A percentile compares a stretch with the other conserved stretches of the same genome.
These are phyloP conservation scores for Cochlearia excelsa DNA, from an alignment of 345 rosid genomes.

Conservation along the genomic window DNA sequence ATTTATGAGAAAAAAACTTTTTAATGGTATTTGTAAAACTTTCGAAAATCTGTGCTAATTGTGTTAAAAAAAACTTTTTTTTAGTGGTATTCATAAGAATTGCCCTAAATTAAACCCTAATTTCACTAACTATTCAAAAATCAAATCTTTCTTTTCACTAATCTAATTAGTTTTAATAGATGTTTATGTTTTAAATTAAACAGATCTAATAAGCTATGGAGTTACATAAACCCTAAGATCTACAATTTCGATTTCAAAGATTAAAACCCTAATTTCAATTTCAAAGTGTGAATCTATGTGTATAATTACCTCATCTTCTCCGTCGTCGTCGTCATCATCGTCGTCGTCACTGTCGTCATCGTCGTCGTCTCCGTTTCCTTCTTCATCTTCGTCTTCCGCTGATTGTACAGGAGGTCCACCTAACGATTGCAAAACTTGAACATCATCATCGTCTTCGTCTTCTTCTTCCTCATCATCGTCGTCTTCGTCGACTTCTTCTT, in stretches of 20 bases:
- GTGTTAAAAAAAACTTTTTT: no score
- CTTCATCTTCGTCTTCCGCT: slow-evolving; percentile 49
- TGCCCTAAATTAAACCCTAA: slow-evolving; percentile 14
- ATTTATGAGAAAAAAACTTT: no score
- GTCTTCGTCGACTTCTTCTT: slow-evolving; percentile 36
- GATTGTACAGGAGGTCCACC: not conserved
- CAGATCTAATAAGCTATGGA: slow-evolving; percentile 23
- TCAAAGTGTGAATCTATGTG: not conserved
- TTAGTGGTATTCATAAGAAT: no score
- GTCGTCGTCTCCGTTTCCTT: slow-evolving; percentile 50
- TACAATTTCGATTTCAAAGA: slow-evolving; percentile 4
- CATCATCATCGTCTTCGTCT: slow-evolving; percentile 41
- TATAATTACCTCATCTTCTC: slow-evolving; percentile 45
- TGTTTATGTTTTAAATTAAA: not conserved
- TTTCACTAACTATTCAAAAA: not conserved
- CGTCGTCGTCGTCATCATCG: slow-evolving; percentile 45
- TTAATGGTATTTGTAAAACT: no score
- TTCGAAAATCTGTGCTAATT: no score
- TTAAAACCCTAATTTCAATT: slow-evolving; percentile 13
- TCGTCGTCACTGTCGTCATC: slow-evolving; percentile 50
- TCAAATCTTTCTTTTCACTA: no score
- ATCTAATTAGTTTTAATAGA: no score
- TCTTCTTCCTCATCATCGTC: slow-evolving; percentile 42
- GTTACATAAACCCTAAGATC: slow-evolving; percentile 17
- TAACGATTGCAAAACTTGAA: not conserved